Conservation (phyloP, 345 rosid species). For the Kandelia obovata region DNA sequence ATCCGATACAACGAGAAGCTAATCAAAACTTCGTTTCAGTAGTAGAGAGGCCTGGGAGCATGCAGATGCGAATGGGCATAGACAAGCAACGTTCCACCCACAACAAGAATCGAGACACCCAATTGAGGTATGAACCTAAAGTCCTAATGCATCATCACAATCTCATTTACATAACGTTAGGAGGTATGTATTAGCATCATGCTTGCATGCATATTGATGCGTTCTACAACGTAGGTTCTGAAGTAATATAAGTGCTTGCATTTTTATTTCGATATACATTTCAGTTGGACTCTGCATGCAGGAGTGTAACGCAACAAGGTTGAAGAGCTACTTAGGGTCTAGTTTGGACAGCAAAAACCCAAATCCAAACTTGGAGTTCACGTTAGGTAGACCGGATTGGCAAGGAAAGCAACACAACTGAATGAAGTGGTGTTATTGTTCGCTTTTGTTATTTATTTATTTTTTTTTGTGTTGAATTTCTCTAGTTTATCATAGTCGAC, state of each 20-base stretch:
- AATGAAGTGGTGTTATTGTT: neutral
- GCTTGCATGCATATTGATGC: neutral
- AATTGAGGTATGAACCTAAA: conserved; percentile 25
- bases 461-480: neutral
- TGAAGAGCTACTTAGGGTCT: conserved; percentile 33
- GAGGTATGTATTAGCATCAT: neutral
- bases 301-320: conserved; percentile 25
- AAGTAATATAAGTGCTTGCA: neutral
- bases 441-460: neutral
- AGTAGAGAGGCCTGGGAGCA: conserved; percentile 32
- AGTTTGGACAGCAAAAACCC: conserved; percentile 41
- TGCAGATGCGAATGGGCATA: conserved; percentile 23
- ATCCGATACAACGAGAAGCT: neutral
- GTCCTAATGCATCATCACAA: neutral
- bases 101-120: conserved; percentile 20
- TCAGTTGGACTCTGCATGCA: conserved; percentile 6
- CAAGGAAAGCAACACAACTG: conserved; percentile 32
- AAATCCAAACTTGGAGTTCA: conserved; percentile 70
- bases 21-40: conserved; percentile 11
- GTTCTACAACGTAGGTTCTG: too few relatives aligned
- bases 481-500: neutral
- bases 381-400: conserved; percentile 77
- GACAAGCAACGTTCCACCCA: conserved; percentile 23
- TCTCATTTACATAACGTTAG: neutral
- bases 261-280: neutral